Base-by-base conservation (phyloP, 1,139 yeast species). In the Arxiozyma bovina region DNA sequence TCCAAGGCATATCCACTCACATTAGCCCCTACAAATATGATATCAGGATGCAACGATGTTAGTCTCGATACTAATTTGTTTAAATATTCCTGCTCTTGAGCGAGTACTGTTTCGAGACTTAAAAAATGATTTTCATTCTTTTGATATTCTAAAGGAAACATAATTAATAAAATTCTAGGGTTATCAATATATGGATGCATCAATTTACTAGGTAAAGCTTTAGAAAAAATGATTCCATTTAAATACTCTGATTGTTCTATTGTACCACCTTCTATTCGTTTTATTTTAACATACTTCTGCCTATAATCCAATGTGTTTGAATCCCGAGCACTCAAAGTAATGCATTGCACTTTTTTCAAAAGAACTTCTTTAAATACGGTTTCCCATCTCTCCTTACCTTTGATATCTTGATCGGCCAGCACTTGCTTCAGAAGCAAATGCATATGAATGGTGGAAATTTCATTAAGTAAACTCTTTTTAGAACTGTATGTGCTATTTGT, bases 121-220 rank as follows among this genome's bases (percentile, higher is more conserved):
- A 90, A 82, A 56, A 90, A 87, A 51, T 77, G 81, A 47, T 77
- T 80, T 54, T 85, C 93, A 54, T 81, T 81, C 58, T 86, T 82
- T 59, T 84, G 77, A 62, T 90, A 93, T 66, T 91, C 98, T 30
- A 94, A 74, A 0, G 98, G 96, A 63, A 94, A 93, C 77, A 90
- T 85, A 12, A 94, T 77, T 40, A 94, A 74, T 54, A 94, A 82
- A 48, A 94, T 85, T 55, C 84, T 79, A 0, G 99, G 98, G 51
- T 79, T 77, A 0, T 68, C 64, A 8, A 94, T 75, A 12, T 68
- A 66, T 4, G 81, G 70, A 0, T 89, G 80, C 99, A 94, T 94
- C 2, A 79, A 70, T 64, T 85, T 88, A 47, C 87, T 75, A n/a
- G 96, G 96, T 45, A 91, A 74, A 40, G 85, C 81, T 61, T 91